Evolutionary conservation across 257 asterid species (phyloP).

Genomic region (Solanum pennellii): DNA sequence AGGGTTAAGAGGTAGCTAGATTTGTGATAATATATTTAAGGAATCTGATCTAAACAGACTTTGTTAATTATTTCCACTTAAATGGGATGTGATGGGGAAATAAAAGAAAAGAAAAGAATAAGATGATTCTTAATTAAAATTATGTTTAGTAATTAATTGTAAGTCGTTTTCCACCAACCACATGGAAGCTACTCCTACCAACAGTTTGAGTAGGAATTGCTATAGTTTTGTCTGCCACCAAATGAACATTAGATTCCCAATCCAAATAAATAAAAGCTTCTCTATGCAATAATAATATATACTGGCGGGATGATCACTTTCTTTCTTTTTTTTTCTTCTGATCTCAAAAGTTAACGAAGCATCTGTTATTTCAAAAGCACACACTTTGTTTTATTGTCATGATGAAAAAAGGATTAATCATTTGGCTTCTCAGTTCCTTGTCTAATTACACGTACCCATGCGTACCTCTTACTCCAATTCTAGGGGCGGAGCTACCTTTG

Average conservation of each 20-base stretch:
- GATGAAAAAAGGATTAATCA: not conserved
- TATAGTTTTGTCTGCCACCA: constrained; percentile 72
- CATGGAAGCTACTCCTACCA: constrained; percentile 29
- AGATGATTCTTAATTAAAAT: constrained; percentile 2
- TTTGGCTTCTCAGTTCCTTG: not conserved
- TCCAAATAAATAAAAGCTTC: constrained; percentile 7
- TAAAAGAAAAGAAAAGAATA: not conserved
- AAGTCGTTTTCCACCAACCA: constrained; percentile 38
- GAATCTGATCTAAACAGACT: constrained; percentile 42
- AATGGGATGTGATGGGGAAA: not conserved
- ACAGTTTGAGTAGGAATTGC: constrained; percentile 12
- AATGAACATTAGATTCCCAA: constrained; percentile 56
- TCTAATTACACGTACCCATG: not conserved
- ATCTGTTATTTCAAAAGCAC: not conserved
- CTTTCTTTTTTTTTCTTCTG: not conserved
- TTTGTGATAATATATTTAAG: not conserved
- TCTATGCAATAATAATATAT: not conserved
- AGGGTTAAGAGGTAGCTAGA: not conserved
- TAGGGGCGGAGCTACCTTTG: not conserved
- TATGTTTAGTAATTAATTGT: not conserved
- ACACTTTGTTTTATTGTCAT: not conserved
- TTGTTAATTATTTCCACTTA: constrained; percentile 7
- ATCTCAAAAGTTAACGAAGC: not conserved
- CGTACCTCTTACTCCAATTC: not conserved
- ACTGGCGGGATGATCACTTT: not conserved